A percentile compares a stretch with the other conserved stretches of the same genome.
Evolutionary conservation across 495 filamentous ascomycete genomes (phyloP).

Genomic region (Penicillium odoratum): DNA sequence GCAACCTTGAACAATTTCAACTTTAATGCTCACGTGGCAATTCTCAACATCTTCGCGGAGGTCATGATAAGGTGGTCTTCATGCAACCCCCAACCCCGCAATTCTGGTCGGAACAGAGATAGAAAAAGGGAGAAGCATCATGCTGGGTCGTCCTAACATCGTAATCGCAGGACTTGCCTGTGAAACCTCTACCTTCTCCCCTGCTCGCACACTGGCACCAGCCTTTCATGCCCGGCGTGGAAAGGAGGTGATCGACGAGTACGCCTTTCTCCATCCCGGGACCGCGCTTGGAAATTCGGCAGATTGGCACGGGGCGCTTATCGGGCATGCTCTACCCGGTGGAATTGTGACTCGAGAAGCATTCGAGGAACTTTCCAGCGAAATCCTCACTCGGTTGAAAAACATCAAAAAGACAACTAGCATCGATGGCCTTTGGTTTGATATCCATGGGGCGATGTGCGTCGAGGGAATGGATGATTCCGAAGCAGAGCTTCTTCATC

Average conservation of each 20-base stretch:
- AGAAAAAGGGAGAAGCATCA: neutral
- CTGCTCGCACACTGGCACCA: slow-evolving; percentile 49
- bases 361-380: slow-evolving; percentile 48
- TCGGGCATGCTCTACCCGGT: slow-evolving; percentile 56
- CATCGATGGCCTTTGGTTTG: slow-evolving; percentile 56
- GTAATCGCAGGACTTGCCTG: slow-evolving; percentile 57
- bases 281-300: slow-evolving; percentile 43
- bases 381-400: slow-evolving; percentile 47
- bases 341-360: slow-evolving; percentile 49
- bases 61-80: neutral
- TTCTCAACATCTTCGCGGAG: neutral
- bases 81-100: neutral
- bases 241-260: slow-evolving; percentile 46
- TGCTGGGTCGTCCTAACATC: slow-evolving; percentile 40
- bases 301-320: slow-evolving; percentile 52
- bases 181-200: slow-evolving; percentile 57
- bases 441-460: slow-evolving; percentile 61
- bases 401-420: slow-evolving; percentile 29
- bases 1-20: neutral
- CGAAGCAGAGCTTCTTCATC: slow-evolving; percentile 52
- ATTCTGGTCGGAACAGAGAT: neutral
- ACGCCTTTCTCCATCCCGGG: slow-evolving; percentile 45
- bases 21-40: neutral
- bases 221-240: slow-evolving; percentile 55
- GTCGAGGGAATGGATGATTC: slow-evolving; percentile 53